A percentile compares a stretch with the other conserved stretches of the same genome.
These are phyloP conservation scores for Spinacia oleracea DNA, from an alignment of 179 eudicot species.

Conservation along the genomic window DNA sequence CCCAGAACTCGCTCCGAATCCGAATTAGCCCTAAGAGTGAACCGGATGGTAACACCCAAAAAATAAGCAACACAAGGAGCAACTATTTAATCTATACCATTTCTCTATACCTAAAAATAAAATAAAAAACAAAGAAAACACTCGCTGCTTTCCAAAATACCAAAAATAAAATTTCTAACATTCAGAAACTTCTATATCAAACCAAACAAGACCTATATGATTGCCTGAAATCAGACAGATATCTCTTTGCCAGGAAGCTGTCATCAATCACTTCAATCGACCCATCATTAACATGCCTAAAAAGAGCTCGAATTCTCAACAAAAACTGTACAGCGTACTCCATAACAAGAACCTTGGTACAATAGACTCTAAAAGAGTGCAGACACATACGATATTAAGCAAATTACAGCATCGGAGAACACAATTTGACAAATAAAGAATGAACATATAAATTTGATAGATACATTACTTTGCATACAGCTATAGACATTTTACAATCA, in stretches of 20 bases:
- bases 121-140: too few species aligned
- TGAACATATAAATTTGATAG: neutral
- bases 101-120: too few species aligned
- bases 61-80: too few species aligned
- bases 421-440: neutral
- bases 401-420: neutral
- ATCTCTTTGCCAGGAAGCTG: neutral
- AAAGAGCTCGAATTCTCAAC: neutral
- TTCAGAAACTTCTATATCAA: too few species aligned
- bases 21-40: too few species aligned
- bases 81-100: too few species aligned
- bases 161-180: neutral
- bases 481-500: slow-evolving; percentile 4
- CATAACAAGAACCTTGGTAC: neutral
- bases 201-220: neutral
- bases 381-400: too few species aligned
- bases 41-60: too few species aligned
- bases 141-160: neutral
- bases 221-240: neutral
- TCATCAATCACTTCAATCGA: neutral
- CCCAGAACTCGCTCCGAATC: too few species aligned
- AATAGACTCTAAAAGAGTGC: neutral
- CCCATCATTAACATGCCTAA: neutral
- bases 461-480: neutral
- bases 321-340: neutral